Evolutionary conservation across 495 filamentous ascomycete genomes (phyloP).

Genomic region (Staphylotrichum tortipilum): DNA sequence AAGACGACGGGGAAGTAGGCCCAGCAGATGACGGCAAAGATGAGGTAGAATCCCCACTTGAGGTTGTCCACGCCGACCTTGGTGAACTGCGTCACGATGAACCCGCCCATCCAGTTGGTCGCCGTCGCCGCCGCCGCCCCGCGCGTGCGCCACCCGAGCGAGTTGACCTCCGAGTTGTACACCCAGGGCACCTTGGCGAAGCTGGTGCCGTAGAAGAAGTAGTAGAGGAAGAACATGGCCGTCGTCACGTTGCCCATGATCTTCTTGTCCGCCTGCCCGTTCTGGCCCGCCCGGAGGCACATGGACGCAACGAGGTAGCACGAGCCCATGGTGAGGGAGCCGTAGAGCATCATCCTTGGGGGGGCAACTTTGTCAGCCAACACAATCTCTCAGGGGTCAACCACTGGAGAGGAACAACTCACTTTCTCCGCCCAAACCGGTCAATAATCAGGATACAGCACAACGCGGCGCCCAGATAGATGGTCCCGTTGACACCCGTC

Average conservation of each 20-base stretch:
- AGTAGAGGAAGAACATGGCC: constrained; percentile 6
- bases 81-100: constrained; percentile 7
- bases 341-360: constrained; percentile 4
- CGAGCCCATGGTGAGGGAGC: not conserved
- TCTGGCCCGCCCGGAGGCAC: not conserved
- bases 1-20: constrained; percentile 7
- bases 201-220: constrained; percentile 6
- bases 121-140: constrained; percentile 1
- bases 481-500: constrained; percentile 2
- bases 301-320: constrained; percentile 1
- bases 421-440: constrained; percentile 1
- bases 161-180: constrained; percentile 6
- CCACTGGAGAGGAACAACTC: not conserved
- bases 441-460: constrained; percentile 4
- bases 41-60: constrained; percentile 1
- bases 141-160: constrained; percentile 3
- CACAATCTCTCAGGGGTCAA: no score
- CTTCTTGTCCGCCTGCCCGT: not conserved
- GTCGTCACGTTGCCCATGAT: constrained; percentile 2
- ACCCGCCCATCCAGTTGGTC: constrained; percentile 5
- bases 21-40: constrained; percentile 4
- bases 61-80: constrained; percentile 4
- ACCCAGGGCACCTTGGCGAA: constrained; percentile 5
- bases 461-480: not conserved
- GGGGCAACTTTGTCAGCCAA: no score